Conservation (phyloP, 495 filamentous ascomycete species). For the Cenococcum geophilum region DNA sequence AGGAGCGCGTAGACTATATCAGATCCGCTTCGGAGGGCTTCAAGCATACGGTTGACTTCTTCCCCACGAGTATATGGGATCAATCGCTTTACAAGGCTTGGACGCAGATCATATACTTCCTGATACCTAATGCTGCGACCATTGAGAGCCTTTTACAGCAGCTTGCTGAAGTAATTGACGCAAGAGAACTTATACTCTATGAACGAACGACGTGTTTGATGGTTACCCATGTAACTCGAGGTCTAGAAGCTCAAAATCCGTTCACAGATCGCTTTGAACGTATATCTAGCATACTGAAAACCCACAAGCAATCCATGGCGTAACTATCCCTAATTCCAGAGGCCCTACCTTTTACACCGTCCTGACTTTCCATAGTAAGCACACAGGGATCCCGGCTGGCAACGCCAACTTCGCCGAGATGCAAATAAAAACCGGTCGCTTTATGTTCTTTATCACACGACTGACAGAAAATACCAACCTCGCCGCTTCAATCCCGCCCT, state of each 20-base stretch:
- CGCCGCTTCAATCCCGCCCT: constrained; percentile 79
- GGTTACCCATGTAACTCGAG: constrained; percentile 74
- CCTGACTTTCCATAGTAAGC: constrained; percentile 28
- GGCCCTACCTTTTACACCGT: not conserved
- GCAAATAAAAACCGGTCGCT: constrained; percentile 62
- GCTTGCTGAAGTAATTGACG: constrained; percentile 75
- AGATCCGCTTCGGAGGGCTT: constrained; percentile 68
- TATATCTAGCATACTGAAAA: constrained; percentile 92
- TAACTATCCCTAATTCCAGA: constrained; percentile 28
- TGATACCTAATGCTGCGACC: constrained; percentile 85
- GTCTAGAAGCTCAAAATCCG: constrained; percentile 69
- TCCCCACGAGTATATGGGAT: constrained; percentile 96
- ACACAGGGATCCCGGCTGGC: constrained; percentile 37
- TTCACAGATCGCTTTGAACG: constrained; percentile 89
- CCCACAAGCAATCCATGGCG: constrained; percentile 80
- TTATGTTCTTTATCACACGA: constrained; percentile 86
- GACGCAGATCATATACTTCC: constrained; percentile 92
- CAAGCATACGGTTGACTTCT: constrained; percentile 54
- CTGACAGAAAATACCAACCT: constrained; percentile 97
- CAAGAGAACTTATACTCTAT: constrained; percentile 91
- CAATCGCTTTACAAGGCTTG: constrained; percentile 97
- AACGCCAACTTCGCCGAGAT: constrained; percentile 57
- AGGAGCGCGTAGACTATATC: constrained; percentile 68
- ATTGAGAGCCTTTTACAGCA: constrained; percentile 77
- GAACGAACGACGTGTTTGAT: constrained; percentile 94